Conservation (phyloP, 208 protist species). For the Tritrichomonas foetus region DNA sequence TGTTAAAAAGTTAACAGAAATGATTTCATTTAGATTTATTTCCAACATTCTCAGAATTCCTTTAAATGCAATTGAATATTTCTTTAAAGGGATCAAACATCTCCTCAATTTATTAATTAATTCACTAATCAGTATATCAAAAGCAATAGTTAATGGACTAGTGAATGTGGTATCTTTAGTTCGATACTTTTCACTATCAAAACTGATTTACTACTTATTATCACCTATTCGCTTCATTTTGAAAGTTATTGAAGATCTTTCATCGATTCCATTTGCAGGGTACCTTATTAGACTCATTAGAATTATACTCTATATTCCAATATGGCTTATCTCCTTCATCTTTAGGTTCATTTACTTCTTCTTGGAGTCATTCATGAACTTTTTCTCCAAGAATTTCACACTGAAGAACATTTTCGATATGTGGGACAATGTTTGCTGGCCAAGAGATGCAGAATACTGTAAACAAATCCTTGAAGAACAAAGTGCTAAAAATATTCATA, state of each 20-base stretch:
- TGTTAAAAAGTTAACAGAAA: too few species aligned
- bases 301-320: background rate
- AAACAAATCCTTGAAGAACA: background rate
- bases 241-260: background rate
- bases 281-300: background rate
- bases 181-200: background rate
- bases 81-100: background rate
- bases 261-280: background rate
- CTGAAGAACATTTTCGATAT: background rate
- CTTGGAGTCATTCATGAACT: background rate
- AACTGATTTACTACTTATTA: background rate
- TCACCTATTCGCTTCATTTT: too few species aligned
- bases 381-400: background rate
- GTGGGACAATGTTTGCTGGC: background rate
- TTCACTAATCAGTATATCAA: background rate
- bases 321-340: background rate
- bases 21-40: too few species aligned
- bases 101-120: background rate
- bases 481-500: too few species aligned
- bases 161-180: background rate
- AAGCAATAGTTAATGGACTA: background rate
- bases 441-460: background rate
- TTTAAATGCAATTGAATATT: too few species aligned
- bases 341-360: background rate
- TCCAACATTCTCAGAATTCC: too few species aligned